Conservation (phyloP, 2,329 filamentous ascomycete genomes). For the Thielaviopsis musarum region DNA sequence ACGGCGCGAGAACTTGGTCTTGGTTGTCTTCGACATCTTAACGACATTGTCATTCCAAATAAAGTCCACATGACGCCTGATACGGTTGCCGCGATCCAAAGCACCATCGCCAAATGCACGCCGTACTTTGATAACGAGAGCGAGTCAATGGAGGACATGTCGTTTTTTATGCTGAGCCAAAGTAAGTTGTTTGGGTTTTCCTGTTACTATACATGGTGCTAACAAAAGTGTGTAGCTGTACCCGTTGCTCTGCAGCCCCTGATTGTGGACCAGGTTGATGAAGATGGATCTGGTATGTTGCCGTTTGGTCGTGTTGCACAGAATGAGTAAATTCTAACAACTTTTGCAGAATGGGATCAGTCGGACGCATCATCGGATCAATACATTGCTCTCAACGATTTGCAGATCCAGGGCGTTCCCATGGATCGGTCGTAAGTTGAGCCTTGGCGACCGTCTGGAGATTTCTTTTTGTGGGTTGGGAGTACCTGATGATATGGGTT, state of each 20-base stretch:
- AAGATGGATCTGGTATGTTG: conserved; percentile 41
- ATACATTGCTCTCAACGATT: conserved; percentile 2
- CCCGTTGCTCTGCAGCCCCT: conserved; percentile 33
- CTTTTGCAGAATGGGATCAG: conserved; percentile 2
- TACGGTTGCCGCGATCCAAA: conserved; percentile 25
- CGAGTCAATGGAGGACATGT: conserved; percentile 18
- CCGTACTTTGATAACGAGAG: conserved; percentile 23
- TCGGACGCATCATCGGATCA: conserved; percentile 4
- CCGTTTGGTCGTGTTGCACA: background rate
- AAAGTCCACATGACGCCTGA: conserved; percentile 25
- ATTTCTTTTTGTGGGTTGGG: background rate
- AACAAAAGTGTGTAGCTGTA: conserved; percentile 19
- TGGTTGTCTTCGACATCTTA: conserved; percentile 29
- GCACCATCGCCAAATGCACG: conserved; percentile 26
- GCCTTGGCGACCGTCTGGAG: background rate
- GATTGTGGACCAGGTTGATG: conserved; percentile 40
- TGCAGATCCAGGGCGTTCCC: background rate
- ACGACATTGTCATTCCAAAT: conserved; percentile 28
- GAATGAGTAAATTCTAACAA: conserved; percentile 7
- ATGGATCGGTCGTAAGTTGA: background rate
- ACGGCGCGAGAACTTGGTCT: conserved; percentile 26
- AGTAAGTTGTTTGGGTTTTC: conserved; percentile 20
- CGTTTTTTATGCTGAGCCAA: conserved; percentile 21
- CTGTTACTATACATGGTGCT: background rate
- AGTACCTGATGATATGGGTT: background rate